Evolutionary conservation across 2,329 filamentous ascomycete genomes (phyloP), one percentile per base, ranked within the genome.

Genomic region (Neofusicoccum kwambonambiense): DNA sequence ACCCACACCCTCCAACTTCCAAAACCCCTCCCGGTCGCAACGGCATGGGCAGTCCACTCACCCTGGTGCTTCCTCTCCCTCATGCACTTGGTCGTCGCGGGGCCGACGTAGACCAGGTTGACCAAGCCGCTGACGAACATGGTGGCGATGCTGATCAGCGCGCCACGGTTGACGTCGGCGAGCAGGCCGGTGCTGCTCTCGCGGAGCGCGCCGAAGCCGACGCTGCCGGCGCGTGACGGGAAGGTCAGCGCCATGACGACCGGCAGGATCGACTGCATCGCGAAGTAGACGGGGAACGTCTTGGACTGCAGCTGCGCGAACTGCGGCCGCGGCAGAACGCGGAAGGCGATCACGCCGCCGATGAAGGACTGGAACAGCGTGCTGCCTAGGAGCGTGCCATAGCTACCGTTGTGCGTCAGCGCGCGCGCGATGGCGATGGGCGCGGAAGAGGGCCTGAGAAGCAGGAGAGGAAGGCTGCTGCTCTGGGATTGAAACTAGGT

Each of bases 241-340:
- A 92, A 94, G 4, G 94, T 97, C 64, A 96, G 75, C 19, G 90
- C 89, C 17, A 97, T 81, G 22, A 91, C 73, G 15, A 89, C 77
- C 0, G 95, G 92, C 0, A 94, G 81, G 5, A 84, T 83, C 3
- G 92, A 89, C 80, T 98, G 94, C 65, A 98, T 81, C 51, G 86
- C 83, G 77, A 98, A 98, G 83, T 96, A 99, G 71, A 92, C 84
- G 39, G 92, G 92, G 80, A 97, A 97, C 62, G 93, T 86, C 68
- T 87, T 87, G 69, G 87, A 84, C 78, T 97, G 94, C 37, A 97
- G 85, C 17, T 87, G 83, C 31, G 89, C 87, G 81, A 99, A 98
- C 74, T 92, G 87, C 0, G 91, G 87, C 31, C 92, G 87, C 31
- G 92, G 87, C 42, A 97, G 87, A 11, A 86, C 84, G 73, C 85